phyloP scores from a whole-genome alignment of 164 flowering plant species.

The Malania oleifera region DNA sequence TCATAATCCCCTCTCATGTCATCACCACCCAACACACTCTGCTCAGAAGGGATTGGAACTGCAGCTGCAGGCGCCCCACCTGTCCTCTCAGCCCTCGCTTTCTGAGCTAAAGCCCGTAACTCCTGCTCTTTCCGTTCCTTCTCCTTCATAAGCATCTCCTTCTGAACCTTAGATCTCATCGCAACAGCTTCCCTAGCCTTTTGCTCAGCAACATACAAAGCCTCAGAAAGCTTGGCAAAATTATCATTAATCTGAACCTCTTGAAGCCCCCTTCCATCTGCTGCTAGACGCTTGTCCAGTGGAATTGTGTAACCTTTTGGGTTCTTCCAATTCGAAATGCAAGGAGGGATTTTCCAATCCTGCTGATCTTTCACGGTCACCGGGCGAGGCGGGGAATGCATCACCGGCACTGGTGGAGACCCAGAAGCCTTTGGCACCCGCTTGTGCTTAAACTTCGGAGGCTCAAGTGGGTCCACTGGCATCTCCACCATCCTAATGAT shows the following conservation, averaged over 20 bases:
- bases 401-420: constrained; percentile 92
- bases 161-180: constrained; percentile 92
- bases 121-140: constrained; percentile 90
- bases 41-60: constrained; percentile 44
- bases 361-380: constrained; percentile 96
- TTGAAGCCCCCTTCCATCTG: constrained; percentile 92
- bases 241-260: constrained; percentile 93
- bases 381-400: constrained; percentile 97
- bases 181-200: constrained; percentile 95
- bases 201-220: constrained; percentile 89
- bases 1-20: constrained; percentile 51
- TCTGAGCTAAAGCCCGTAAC: constrained; percentile 72
- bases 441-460: constrained; percentile 97
- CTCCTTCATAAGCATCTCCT: constrained; percentile 83
- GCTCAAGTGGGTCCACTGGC: constrained; percentile 93
- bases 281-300: constrained; percentile 95
- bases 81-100: constrained; percentile 85
- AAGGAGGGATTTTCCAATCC: constrained; percentile 96
- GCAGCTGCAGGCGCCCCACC: constrained; percentile 56
- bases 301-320: constrained; percentile 95
- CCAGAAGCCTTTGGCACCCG: constrained; percentile 89
- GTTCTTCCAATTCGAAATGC: constrained; percentile 97
- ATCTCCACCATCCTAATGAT: constrained; percentile 82
- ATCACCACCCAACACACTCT: constrained; percentile 25
- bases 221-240: constrained; percentile 90